Conservation (phyloP, 116 monocot species). For the Posidonia oceanica region DNA sequence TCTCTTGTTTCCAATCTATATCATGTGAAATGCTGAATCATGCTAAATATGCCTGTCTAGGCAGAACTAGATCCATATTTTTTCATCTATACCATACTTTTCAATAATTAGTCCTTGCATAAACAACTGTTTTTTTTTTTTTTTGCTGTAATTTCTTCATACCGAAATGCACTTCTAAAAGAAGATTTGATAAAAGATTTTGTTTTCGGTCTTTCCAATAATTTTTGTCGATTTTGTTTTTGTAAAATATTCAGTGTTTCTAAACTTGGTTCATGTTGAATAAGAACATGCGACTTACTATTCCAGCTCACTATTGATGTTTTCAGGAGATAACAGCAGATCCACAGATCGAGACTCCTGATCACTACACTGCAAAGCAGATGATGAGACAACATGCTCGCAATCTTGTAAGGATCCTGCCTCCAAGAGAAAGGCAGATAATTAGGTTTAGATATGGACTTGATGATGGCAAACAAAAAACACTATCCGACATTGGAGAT, state of each 20-base stretch:
- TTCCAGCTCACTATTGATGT: background rate
- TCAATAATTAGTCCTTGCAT: too few relatives aligned
- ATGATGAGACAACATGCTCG: conserved; percentile 72
- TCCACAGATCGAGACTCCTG: conserved; percentile 67
- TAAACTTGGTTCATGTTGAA: background rate
- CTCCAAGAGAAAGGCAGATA: conserved; percentile 73
- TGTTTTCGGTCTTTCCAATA: too few relatives aligned
- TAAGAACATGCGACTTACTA: too few relatives aligned
- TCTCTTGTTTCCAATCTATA: too few relatives aligned
- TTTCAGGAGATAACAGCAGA: conserved; percentile 79
- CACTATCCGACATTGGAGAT: conserved; percentile 63
- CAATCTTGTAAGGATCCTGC: conserved; percentile 42
- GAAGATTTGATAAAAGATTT: too few relatives aligned
- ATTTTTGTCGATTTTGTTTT: too few relatives aligned
- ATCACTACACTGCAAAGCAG: conserved; percentile 34
- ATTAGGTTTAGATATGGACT: conserved; percentile 57
- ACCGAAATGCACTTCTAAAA: too few relatives aligned
- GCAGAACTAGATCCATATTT: too few relatives aligned
- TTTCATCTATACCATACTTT: too few relatives aligned
- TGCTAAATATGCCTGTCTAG: background rate
- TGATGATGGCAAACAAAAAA: conserved; percentile 26
- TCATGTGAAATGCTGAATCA: background rate
- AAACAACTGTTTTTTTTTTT: too few relatives aligned
- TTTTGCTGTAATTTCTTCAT: too few relatives aligned
- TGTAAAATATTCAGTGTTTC: background rate